Evolutionary conservation across 352 stramenopile species (phyloP), one percentile per base, ranked within the genome.

Genomic region (Elongisporangium senticosum): DNA sequence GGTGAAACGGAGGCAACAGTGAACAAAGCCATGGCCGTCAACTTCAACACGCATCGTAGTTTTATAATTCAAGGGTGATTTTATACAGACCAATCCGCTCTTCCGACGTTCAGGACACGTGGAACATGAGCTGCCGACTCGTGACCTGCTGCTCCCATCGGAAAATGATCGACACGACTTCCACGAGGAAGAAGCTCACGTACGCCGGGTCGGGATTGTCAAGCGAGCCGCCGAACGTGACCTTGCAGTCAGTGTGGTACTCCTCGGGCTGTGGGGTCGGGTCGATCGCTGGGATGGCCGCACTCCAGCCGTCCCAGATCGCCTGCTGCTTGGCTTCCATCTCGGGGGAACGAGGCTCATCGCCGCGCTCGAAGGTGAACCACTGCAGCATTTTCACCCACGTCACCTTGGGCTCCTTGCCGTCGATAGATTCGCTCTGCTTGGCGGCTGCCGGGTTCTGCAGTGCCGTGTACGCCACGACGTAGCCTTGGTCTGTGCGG

Each of bases 141-240:
- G 64, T 69, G 23, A 77, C 71, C 5, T 66, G 68, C 57, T 71
- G 74, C 39, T 79, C 71, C 71, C 71, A 79, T 3, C 71, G 65
- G 48, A 79, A 72, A 43, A 79, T 76, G 56, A 75, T 77, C 52
- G 71, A 75, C 53, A 79, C 65, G 56, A 79, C 71, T 50, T 79
- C 71, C 28, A 79, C 76, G 58, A 79, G 72, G 56, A 76, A 79
- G 22, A 77, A 79, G n/a, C 62, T 67, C 20, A 69, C 62, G 50
- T 66, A 82, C 20, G 67, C 63, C 13, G 63, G 39, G 49, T 82
- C 72, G 53, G 65, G 65, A 53, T 79, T 82, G 58, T 77, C 65
- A 57, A 79, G 66, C 49, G 71, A 74, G 50, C 72, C 72, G 8
- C 58, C 72, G 39, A 74, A 75, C n/a, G 70, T 77, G 11, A 82